These are phyloP conservation scores for Aspergillus carbonarius DNA, from an alignment of 2,329 filamentous ascomycete species.

Conservation along the genomic window DNA sequence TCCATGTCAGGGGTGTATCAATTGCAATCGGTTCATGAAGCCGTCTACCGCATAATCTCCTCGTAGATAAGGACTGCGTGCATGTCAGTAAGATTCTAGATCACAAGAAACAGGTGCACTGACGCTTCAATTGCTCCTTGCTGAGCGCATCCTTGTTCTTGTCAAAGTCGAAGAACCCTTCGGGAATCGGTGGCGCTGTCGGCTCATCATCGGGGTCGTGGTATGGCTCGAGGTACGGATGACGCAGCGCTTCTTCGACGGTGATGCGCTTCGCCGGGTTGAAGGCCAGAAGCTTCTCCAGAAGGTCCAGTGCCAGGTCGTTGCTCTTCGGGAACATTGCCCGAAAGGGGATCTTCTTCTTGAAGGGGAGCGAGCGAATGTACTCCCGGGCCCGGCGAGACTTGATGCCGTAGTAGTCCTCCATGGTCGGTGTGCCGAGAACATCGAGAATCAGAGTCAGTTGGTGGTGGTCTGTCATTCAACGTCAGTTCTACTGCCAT, in stretches of 20 bases:
- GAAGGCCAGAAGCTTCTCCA: constrained; percentile 95
- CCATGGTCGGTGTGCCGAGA: constrained; percentile 97
- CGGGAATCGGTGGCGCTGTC: constrained; percentile 91
- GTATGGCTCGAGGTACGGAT: constrained; percentile 97
- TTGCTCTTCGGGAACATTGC: constrained; percentile 98
- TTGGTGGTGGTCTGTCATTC: constrained; percentile 81
- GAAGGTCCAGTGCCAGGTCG: constrained; percentile 87
- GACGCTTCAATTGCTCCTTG: constrained; percentile 96
- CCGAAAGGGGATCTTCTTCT: constrained; percentile 99
- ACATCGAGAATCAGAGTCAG: constrained; percentile 96
- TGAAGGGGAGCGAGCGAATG: constrained; percentile 96
- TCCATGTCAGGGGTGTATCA: background rate
- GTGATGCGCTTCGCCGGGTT: constrained; percentile 99
- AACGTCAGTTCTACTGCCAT: background rate
- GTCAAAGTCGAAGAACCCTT: constrained; percentile 99
- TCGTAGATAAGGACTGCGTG: constrained; percentile 78
- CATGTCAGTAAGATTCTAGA: constrained; percentile 12
- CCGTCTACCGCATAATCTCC: constrained; percentile 76
- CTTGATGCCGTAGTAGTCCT: constrained; percentile 99
- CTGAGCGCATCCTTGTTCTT: constrained; percentile 99
- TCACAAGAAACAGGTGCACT: constrained; percentile 14
- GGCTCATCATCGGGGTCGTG: constrained; percentile 99
- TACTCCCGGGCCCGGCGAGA: constrained; percentile 95
- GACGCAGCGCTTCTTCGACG: constrained; percentile 93
- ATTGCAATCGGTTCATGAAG: constrained; percentile 1